Conservation (phyloP, 352 stramenopile genomes). For the Globisporangium cystogenes region DNA sequence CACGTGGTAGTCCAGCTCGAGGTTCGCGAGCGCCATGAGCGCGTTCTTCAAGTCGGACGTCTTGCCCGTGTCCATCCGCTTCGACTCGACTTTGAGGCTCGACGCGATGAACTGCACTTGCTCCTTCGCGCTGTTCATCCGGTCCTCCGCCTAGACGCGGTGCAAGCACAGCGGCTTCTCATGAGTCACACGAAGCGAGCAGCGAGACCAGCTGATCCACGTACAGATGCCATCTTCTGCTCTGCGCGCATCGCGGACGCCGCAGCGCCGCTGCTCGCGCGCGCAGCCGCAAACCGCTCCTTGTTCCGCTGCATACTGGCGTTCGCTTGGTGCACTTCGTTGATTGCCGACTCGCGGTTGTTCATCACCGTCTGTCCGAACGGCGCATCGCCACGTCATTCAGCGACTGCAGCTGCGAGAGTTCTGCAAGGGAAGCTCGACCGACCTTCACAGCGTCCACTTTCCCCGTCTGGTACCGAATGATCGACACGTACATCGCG, state of each 20-base stretch:
- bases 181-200: too few relatives aligned
- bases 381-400: too few relatives aligned
- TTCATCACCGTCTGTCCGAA: slow-evolving; percentile 80
- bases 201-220: slow-evolving; percentile 1
- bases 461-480: slow-evolving; percentile 82
- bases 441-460: slow-evolving; percentile 82
- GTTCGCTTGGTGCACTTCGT: slow-evolving; percentile 86
- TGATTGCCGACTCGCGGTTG: slow-evolving; percentile 81
- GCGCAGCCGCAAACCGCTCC: slow-evolving; percentile 78
- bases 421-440: background rate
- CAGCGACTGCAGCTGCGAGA: background rate
- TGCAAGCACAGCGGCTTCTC: slow-evolving; percentile 5
- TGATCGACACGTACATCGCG: slow-evolving; percentile 83
- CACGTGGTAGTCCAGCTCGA: slow-evolving; percentile 78
- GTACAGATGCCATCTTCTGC: slow-evolving; percentile 83
- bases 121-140: slow-evolving; percentile 83
- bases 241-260: slow-evolving; percentile 84
- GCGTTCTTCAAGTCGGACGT: slow-evolving; percentile 74
- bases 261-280: slow-evolving; percentile 76
- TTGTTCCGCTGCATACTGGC: slow-evolving; percentile 88
- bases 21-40: slow-evolving; percentile 67
- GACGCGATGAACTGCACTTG: slow-evolving; percentile 87
- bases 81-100: slow-evolving; percentile 82
- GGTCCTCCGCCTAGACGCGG: slow-evolving; percentile 55
- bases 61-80: slow-evolving; percentile 77